Conservation (phyloP, 495 filamentous ascomycete species). For the Aspergillus biplanus region DNA sequence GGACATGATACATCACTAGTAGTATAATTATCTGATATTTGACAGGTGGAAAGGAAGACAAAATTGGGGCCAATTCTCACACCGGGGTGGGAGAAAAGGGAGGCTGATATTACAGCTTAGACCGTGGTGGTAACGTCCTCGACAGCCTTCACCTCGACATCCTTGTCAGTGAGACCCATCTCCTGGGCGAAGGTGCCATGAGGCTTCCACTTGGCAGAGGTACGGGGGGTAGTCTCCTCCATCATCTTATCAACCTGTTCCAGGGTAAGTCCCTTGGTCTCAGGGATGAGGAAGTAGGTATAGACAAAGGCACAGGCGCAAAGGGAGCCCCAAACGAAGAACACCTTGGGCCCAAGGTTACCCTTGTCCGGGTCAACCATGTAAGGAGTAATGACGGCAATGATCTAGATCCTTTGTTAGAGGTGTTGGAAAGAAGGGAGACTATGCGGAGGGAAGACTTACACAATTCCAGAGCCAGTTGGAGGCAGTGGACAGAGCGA, state of each 20-base stretch:
- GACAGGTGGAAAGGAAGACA: neutral
- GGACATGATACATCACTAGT: constrained; percentile 4
- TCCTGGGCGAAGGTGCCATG: constrained; percentile 71
- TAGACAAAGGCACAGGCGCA: constrained; percentile 68
- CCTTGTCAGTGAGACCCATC: constrained; percentile 57
- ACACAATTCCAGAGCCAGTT: constrained; percentile 87
- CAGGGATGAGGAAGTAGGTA: constrained; percentile 80
- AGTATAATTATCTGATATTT: constrained; percentile 1
- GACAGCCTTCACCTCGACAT: constrained; percentile 36
- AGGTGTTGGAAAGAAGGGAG: neutral
- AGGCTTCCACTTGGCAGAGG: constrained; percentile 76
- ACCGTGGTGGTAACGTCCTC: constrained; percentile 38
- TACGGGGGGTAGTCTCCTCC: constrained; percentile 79
- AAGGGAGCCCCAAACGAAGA: constrained; percentile 82
- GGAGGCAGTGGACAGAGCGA: constrained; percentile 77
- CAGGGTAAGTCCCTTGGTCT: constrained; percentile 86
- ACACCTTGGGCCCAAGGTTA: constrained; percentile 77
- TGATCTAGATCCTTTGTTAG: constrained; percentile 42
- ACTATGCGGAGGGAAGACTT: constrained; percentile 27
- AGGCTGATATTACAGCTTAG: constrained; percentile 18
- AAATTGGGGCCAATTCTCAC: neutral
- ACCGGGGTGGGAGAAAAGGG: neutral
- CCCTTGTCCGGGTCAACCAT: constrained; percentile 67
- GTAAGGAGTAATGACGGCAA: constrained; percentile 79
- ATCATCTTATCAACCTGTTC: constrained; percentile 92